Evolutionary conservation across 306 rosid species (phyloP), one percentile per base, ranked within the genome.

Genomic region (Medicago arabica): DNA sequence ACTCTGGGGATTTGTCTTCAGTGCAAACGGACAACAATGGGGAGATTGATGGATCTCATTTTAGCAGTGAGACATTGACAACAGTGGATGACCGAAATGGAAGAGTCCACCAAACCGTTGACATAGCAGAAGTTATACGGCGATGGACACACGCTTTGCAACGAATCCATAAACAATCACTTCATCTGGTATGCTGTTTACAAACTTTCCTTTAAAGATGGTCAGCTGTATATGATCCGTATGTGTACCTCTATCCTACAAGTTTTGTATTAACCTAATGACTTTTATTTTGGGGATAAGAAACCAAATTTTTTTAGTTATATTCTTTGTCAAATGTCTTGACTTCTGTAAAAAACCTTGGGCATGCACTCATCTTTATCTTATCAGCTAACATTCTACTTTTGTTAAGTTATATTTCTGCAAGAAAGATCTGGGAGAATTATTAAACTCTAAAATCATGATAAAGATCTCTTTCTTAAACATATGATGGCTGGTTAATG

Each of bases 121-220:
- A 96, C 62, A 92, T 96, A 21, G 98, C 99, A 8, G 99, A 96
- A 89, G 89, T 92, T 79, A 89, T 96, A 79, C 88, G 99, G 77
- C 96, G 98, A 13, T 96, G 99, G 99, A 96, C 99, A 2, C 99
- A 96, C 86, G 99, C 99, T 16, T 84, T 96, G 83, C 99, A 96
- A 80, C 98, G 99, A 51, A 96, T 96, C 78, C 99, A 96, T 81
- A 96, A 87, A 77, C 99, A 96, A 81, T 92, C 99, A n/a, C 99
- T 96, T 66, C 93, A 86, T 82, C 69, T 96, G 96, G 99, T 92
- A 80, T 46, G 90, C 47, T 65, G 19, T 21, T 57, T 46, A 47
- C 28, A 23, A 67, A 68, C 75, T 71, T 61, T 84, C 67, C 47
- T 23, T 43, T 44, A 61, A 49, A 49, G 76, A 70, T 75, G 61